Base-by-base conservation (phyloP, 2,329 filamentous ascomycete species). In the Colletotrichum spinosum region DNA sequence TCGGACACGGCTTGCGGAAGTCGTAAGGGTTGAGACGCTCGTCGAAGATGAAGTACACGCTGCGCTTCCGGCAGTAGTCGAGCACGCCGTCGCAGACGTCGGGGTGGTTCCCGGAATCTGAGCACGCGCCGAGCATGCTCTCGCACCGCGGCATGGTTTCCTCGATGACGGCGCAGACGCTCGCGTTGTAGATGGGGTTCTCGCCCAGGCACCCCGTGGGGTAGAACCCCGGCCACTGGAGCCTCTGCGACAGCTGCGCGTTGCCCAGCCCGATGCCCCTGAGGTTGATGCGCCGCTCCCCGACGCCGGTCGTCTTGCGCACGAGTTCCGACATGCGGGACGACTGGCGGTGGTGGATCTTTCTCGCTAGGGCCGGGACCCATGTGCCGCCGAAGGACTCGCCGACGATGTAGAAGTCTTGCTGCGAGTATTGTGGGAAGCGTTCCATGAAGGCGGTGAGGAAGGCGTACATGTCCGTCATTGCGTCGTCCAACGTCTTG, bases 161-260 rank as follows among this genome's bases (percentile, higher is more conserved):
- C 34, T 60, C 57, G 33, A 60, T 44, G 35, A 39, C 35, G 34
- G 57, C 15, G 15, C 57, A 60, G 11, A 37, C 13, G 42, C 41
- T 55, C 9, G 12, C 17, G 42, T 54, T 60, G 57, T 38, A 55
- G 39, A 55, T 7, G 3, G 57, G 42, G 6, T 9, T 13, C 12
- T 53, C 41, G 2, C 57, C 49, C 9, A 34, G 8, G 34, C 57
- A 60, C 33, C 50, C 57, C 4, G 57, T 49, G 9, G 57, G 49
- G 34, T 46, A 55, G 41, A 60, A 54, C 15, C 57, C 57, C 4
- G 57, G 57, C 50, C 57, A 60, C 39, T 60, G 49, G 11, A 60
- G 41, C 13, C 42, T 15, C 41, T 60, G 39, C 6, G 57, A 60
- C 7, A 60, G 42, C 7, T 60, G 57, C 1, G 42, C 57, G 50